Base-by-base conservation (phyloP, 805 yeast genomes). In the Lachancea fermentati region DNA sequence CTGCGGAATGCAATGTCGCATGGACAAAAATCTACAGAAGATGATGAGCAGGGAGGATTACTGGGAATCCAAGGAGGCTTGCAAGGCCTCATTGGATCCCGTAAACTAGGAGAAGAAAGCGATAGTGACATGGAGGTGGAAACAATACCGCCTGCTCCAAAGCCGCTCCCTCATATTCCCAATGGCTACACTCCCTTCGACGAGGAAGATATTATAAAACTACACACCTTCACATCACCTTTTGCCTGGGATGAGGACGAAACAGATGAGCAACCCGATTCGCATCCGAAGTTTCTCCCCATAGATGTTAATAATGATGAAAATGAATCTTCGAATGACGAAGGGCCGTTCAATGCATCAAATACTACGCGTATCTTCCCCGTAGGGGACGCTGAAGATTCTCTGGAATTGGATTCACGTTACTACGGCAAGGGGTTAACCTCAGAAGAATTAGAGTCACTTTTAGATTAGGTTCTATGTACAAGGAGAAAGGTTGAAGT, bases 51-150 rank as follows among this genome's bases (percentile, higher is more conserved):
- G 22, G 26, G 35, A 3, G 51, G 54, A 3, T 24, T 46, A 13
- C 37, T 43, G 16, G 45, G 48, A 7, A 34, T 39, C 8, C 30
- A 24, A 15, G 44, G 42, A 19, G 49, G 55, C 8, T 29, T 49
- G 4, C 41, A 45, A 26, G 50, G 52, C 15, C 49, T 49, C 13
- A 46, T 55, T 34, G 40, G 36, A 29, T 41, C 43, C 8, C 26
- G 44, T 7, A 41, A 34, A 8, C 42, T 46, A 16, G 43, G 42
- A 24, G 43, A 44, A 9, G 48, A 42, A 12, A 48, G 40, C 22
- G 58, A 43, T 12, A 58, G 61, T 26, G 70, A 65, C 18, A 61
- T 61, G 31, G 75, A 71, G 37, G 62, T 78, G n/a, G 85, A 79
- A 45, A 54, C 57, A 30, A 69, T 69, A 16, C 74, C 82, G 4